These are phyloP conservation scores for Whalleya microplaca DNA, from an alignment of 2,329 filamentous ascomycete species.

Conservation along the genomic window DNA sequence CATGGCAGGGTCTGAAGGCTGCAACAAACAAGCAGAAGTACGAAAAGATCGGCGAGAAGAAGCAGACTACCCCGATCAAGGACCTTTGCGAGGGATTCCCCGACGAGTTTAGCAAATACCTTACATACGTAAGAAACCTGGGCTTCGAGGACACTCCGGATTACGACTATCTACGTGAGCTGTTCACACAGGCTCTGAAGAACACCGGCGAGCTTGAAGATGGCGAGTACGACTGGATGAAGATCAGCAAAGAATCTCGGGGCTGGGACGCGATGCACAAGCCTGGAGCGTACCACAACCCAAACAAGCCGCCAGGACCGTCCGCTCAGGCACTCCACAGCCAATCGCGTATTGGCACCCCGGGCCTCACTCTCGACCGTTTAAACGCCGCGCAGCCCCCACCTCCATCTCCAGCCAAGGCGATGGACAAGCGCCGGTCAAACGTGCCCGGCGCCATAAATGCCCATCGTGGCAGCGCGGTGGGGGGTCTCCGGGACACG, in stretches of 20 bases:
- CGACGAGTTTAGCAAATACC: constrained; percentile 96
- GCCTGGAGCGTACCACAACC: constrained; percentile 69
- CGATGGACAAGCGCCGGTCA: constrained; percentile 80
- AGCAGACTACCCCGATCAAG: constrained; percentile 96
- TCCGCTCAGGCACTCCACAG: constrained; percentile 85
- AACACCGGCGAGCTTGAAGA: constrained; percentile 94
- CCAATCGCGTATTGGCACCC: constrained; percentile 68
- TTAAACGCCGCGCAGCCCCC: constrained; percentile 94
- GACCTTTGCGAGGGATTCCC: constrained; percentile 96
- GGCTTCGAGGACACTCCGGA: constrained; percentile 98
- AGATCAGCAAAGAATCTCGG: constrained; percentile 83
- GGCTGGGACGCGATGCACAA: constrained; percentile 87
- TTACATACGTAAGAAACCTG: constrained; percentile 95
- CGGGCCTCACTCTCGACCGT: constrained; percentile 79
- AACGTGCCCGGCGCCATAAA: constrained; percentile 75
- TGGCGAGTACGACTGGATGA: constrained; percentile 99
- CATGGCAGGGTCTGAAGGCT: constrained; percentile 75
- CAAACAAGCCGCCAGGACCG: constrained; percentile 76
- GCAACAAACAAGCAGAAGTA: constrained; percentile 94
- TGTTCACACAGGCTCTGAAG: constrained; percentile 95
- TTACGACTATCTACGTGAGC: constrained; percentile 95
- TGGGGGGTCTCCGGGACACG: constrained; percentile 73
- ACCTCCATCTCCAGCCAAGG: constrained; percentile 82
- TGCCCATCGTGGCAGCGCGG: constrained; percentile 76
- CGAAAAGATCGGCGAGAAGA: constrained; percentile 99